phyloP scores from a whole-genome alignment of 108 stramenopile species.

The Craspedostauros australis region DNA sequence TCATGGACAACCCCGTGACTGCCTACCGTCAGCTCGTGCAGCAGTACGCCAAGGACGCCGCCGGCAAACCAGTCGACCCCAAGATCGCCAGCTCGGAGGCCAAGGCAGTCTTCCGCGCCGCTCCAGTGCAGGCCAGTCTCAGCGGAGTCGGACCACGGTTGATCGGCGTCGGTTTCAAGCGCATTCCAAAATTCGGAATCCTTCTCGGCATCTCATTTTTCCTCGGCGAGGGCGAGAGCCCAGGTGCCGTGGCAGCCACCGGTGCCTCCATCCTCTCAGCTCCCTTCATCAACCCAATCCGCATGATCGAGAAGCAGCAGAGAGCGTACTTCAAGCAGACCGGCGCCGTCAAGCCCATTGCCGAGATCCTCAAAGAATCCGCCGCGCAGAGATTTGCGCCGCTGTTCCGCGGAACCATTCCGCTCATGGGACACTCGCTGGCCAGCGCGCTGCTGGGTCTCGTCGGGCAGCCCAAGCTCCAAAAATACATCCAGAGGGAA shows the following conservation, averaged over 20 bases:
- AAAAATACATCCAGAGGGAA: constrained; percentile 86
- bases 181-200: constrained; percentile 88
- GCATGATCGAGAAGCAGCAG: constrained; percentile 95
- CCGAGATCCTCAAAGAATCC: constrained; percentile 75
- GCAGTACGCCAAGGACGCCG: constrained; percentile 85
- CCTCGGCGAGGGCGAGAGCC: constrained; percentile 75
- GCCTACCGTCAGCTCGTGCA: constrained; percentile 91
- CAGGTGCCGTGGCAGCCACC: constrained; percentile 68
- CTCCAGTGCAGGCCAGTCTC: constrained; percentile 70
- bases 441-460: constrained; percentile 85
- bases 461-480: constrained; percentile 86
- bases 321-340: constrained; percentile 86
- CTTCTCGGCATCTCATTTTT: constrained; percentile 84
- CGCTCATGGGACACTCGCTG: constrained; percentile 88
- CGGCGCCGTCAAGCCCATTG: constrained; percentile 77
- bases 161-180: constrained; percentile 91
- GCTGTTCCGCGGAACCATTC: constrained; percentile 87
- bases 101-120: constrained; percentile 72
- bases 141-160: constrained; percentile 81
- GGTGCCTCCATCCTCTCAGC: constrained; percentile 80
- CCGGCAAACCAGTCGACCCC: constrained; percentile 82
- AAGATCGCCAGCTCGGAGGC: constrained; percentile 75
- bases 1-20: constrained; percentile 88
- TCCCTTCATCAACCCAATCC: constrained; percentile 90
- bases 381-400: constrained; percentile 77